A percentile compares a stretch with the other conserved stretches of the same genome.
Evolutionary conservation across 371 early-diverging fungal species (phyloP).

Genomic region (Amoeboaphelidium occidentale): DNA sequence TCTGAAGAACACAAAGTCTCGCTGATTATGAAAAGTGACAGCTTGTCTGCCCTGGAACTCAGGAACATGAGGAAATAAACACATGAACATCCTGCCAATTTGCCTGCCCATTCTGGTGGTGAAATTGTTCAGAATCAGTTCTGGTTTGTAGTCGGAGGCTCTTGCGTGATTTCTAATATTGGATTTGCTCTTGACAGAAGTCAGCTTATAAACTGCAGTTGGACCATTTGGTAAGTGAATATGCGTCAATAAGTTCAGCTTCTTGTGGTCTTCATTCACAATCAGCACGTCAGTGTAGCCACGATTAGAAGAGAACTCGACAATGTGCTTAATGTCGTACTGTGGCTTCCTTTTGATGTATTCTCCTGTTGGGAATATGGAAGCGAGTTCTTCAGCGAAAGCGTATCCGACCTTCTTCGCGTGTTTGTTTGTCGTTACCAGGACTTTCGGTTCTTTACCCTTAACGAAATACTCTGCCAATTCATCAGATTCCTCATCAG

Average conservation of each 20-base stretch:
- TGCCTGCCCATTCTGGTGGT: slow-evolving; percentile 88
- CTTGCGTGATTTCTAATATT: slow-evolving; percentile 59
- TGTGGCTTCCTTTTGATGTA: slow-evolving; percentile 55
- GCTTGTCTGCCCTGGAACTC: slow-evolving; percentile 88
- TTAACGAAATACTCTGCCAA: slow-evolving; percentile 59
- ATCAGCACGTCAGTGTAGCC: slow-evolving; percentile 77
- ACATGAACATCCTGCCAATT: slow-evolving; percentile 83
- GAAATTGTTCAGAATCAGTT: slow-evolving; percentile 94
- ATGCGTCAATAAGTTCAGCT: slow-evolving; percentile 52
- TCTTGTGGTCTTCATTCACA: slow-evolving; percentile 54
- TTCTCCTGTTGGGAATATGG: slow-evolving; percentile 73
- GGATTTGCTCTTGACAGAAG: slow-evolving; percentile 44
- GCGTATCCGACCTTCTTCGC: slow-evolving; percentile 29
- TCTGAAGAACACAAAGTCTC: slow-evolving; percentile 97
- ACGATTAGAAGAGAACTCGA: slow-evolving; percentile 58
- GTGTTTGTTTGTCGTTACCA: slow-evolving; percentile 57
- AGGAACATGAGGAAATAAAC: slow-evolving; percentile 87
- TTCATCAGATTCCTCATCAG: slow-evolving; percentile 78
- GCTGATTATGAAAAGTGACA: slow-evolving; percentile 92
- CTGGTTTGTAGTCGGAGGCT: slow-evolving; percentile 66
- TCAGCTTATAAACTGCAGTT: slow-evolving; percentile 81
- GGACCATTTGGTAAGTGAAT: slow-evolving; percentile 93
- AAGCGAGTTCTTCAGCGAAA: slow-evolving; percentile 66
- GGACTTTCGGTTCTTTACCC: slow-evolving; percentile 65
- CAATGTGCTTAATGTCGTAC: slow-evolving; percentile 68